Base-by-base conservation (phyloP, 1,284 basidiomycete species). In the Erythrobasidium hasegawianum region DNA sequence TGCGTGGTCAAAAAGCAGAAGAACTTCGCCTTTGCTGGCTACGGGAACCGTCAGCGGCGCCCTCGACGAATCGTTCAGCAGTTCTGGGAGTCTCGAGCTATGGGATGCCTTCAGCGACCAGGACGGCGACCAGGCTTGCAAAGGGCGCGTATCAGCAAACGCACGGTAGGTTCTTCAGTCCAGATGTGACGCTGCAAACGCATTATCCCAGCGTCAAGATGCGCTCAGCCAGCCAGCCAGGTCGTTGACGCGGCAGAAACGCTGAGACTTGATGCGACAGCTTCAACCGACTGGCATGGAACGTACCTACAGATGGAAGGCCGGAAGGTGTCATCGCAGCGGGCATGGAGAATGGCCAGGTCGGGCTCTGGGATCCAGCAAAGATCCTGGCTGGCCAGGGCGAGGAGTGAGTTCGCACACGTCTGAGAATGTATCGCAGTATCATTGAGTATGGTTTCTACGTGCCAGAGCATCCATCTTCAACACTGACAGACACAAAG, bases 41-140 rank as follows among this genome's bases (percentile, higher is more conserved):
- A 96, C 94, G 24, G 94, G 93, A 71, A 95, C 93, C 1, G 92
- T 94, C 59, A 88, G 93, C n/a, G 94, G 93, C 70, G 93, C 92
- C 24, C 85, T 97, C 61, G 94, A 97, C 80, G 93, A 94, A 77
- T 91, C 87, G 53, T 97, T 97, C 81, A 90, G 87, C 76, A 93
- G 94, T 78, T 92, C 96, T 76, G 88, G 87, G 72, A 86, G 89
- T 71, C 86, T 98, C 68, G 95, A 98, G 80, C 88, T 98, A 71
- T 98, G 94, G 93, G 84, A 85, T 47, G 71, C 74, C 33, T 76
- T 74, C 74, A 59, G 73, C 68, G 55, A 64, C 14, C 67, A n/a
- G 24, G 61, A 64, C 18, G 67, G 64, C 9, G 58, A 69, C 22
- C 33, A 59, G 2, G 45, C 71, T 26, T 68, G 75, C 13, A 69